Evolutionary conservation across 2,329 filamentous ascomycete species (phyloP).

Genomic region (Gaeumannomyces tritici): DNA sequence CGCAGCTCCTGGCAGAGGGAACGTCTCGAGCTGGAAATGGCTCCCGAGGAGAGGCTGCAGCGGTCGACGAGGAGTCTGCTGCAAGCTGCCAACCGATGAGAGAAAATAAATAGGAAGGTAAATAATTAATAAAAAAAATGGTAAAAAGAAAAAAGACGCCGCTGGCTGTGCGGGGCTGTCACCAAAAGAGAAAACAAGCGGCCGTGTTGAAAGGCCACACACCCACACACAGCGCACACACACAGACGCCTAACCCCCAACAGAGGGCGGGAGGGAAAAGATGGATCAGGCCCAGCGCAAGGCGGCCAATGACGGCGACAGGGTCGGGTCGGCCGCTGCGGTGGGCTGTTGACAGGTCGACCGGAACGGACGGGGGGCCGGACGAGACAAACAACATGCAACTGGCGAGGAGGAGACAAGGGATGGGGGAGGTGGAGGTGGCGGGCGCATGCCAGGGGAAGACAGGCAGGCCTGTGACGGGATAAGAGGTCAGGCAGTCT

Average conservation of each 20-base stretch:
- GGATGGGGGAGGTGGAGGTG: neutral
- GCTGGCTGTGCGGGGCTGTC: neutral
- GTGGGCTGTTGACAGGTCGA: constrained; percentile 4
- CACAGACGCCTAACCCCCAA: neutral
- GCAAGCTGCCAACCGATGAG: neutral
- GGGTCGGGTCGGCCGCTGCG: neutral
- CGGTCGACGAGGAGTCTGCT: neutral
- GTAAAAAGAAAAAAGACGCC: neutral
- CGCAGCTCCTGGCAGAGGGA: neutral
- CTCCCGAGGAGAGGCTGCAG: neutral
- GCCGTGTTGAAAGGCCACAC: neutral
- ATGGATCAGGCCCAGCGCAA: constrained; percentile 3
- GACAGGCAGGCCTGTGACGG: neutral
- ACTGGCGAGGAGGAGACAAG: neutral
- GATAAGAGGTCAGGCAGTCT: neutral
- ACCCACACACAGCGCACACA: neutral
- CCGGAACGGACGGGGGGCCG: neutral
- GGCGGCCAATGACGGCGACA: constrained; percentile 5
- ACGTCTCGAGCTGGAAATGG: neutral
- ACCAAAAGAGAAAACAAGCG: neutral
- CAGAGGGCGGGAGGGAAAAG: neutral
- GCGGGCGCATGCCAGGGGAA: neutral
- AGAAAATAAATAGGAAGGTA: neutral
- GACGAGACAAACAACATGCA: constrained; percentile 1
- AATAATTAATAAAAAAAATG: neutral